Conservation (phyloP, 1,284 basidiomycete species). For the Trametes hirsuta region DNA sequence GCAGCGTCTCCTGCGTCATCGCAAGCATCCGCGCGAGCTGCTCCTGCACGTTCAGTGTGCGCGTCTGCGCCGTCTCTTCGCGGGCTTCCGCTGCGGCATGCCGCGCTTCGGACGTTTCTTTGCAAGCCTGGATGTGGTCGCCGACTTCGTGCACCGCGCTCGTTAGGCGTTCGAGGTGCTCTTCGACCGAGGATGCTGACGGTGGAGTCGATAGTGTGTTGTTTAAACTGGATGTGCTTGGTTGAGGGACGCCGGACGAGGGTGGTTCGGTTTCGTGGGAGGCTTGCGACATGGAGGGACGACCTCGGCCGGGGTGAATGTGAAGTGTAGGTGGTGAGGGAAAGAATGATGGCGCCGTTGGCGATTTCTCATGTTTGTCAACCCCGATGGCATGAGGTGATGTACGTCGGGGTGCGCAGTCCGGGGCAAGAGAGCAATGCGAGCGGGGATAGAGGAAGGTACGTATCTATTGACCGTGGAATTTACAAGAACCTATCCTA, state of each 20-base stretch:
- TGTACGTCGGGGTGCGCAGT: no score
- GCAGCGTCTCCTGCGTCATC: constrained; percentile 14
- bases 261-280: no score
- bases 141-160: constrained; percentile 16
- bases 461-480: no score
- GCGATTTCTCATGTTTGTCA: no score
- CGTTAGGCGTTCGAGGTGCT: constrained; percentile 19
- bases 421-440: no score
- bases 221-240: neutral
- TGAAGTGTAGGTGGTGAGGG: neutral
- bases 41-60: constrained; percentile 10
- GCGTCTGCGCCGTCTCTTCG: constrained; percentile 1
- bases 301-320: neutral
- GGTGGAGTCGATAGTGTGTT: neutral
- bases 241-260: neutral
- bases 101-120: constrained; percentile 11
- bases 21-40: constrained; percentile 18
- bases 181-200: constrained; percentile 6
- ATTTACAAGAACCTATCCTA: no score
- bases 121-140: constrained; percentile 11
- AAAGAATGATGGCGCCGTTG: no score
- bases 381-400: no score
- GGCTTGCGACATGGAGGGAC: neutral
- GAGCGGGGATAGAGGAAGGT: no score
- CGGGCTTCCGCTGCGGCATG: constrained; percentile 1